phyloP scores from a whole-genome alignment of 108 stramenopile species.

The Aureococcus anophagefferens region DNA sequence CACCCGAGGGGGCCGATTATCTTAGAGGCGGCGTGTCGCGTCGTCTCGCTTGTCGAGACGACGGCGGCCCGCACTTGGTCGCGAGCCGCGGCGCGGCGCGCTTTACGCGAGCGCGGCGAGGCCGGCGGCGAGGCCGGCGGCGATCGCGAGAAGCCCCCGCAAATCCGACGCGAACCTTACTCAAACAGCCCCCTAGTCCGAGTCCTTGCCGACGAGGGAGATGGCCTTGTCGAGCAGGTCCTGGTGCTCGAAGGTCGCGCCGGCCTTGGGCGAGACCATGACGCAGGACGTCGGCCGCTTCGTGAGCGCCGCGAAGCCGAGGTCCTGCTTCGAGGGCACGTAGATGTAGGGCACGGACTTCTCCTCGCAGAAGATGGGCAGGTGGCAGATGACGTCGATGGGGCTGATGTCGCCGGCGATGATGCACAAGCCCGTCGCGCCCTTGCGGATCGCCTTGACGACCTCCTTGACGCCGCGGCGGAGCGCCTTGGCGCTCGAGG shows the following conservation, averaged over 20 bases:
- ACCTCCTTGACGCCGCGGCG: constrained; percentile 96
- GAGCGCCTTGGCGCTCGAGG: constrained; percentile 62
- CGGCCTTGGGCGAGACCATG: constrained; percentile 61
- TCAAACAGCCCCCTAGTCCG: too few relatives aligned
- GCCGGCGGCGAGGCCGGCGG: too few relatives aligned
- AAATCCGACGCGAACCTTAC: too few relatives aligned
- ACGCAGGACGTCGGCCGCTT: constrained; percentile 95
- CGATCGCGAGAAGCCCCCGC: too few relatives aligned
- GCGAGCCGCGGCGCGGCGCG: too few relatives aligned
- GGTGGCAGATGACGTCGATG: constrained; percentile 86
- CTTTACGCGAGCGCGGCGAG: too few relatives aligned
- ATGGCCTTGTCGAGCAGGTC: constrained; percentile 63
- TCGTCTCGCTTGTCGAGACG: too few relatives aligned
- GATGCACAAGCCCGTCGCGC: constrained; percentile 81
- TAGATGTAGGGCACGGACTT: constrained; percentile 81
- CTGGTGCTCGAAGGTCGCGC: constrained; percentile 62
- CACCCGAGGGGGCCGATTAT: too few relatives aligned
- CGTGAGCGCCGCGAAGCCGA: constrained; percentile 90
- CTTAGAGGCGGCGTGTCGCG: too few relatives aligned
- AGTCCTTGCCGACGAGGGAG: neutral
- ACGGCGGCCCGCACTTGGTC: too few relatives aligned
- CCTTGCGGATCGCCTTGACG: constrained; percentile 91
- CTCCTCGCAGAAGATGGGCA: constrained; percentile 90
- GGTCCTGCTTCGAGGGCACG: constrained; percentile 89
- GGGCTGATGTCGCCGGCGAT: constrained; percentile 97